These are phyloP conservation scores for Lablab purpureus DNA, from an alignment of 306 rosid genomes.

Conservation along the genomic window DNA sequence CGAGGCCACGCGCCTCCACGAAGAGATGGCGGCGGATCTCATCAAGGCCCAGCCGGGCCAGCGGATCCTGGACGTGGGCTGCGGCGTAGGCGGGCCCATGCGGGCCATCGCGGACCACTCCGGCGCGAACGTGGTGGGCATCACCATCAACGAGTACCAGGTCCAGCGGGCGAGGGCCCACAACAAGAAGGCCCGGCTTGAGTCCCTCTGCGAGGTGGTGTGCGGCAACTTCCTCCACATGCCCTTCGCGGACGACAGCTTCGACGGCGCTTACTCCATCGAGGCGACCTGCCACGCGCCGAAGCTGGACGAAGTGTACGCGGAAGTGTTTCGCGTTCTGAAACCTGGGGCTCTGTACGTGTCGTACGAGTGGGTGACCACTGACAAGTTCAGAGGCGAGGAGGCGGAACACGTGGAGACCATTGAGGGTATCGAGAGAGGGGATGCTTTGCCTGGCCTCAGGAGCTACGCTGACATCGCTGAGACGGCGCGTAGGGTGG, in stretches of 20 bases:
- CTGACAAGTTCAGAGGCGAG: conserved; percentile 63
- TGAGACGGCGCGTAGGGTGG: conserved; percentile 75
- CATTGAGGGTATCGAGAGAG: conserved; percentile 92
- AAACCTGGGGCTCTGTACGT: conserved; percentile 88
- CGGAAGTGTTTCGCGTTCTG: conserved; percentile 77
- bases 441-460: conserved; percentile 91
- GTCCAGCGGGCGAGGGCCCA: conserved; percentile 77
- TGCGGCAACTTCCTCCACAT: conserved; percentile 92
- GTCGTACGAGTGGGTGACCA: conserved; percentile 96
- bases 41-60: conserved; percentile 61
- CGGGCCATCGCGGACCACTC: conserved; percentile 93
- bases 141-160: conserved; percentile 97
- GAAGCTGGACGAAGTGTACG: conserved; percentile 86
- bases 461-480: conserved; percentile 70
- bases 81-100: conserved; percentile 99
- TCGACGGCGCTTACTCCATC: conserved; percentile 95
- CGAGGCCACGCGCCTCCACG: conserved; percentile 95
- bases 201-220: conserved; percentile 82
- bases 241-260: conserved; percentile 79
- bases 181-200: conserved; percentile 85
- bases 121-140: conserved; percentile 83
- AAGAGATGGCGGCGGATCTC: conserved; percentile 94
- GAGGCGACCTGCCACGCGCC: conserved; percentile 99
- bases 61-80: conserved; percentile 82
- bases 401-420: conserved; percentile 73